Evolutionary conservation across 1,284 basidiomycete species (phyloP).

Genomic region (Ustilago cynodontis): DNA sequence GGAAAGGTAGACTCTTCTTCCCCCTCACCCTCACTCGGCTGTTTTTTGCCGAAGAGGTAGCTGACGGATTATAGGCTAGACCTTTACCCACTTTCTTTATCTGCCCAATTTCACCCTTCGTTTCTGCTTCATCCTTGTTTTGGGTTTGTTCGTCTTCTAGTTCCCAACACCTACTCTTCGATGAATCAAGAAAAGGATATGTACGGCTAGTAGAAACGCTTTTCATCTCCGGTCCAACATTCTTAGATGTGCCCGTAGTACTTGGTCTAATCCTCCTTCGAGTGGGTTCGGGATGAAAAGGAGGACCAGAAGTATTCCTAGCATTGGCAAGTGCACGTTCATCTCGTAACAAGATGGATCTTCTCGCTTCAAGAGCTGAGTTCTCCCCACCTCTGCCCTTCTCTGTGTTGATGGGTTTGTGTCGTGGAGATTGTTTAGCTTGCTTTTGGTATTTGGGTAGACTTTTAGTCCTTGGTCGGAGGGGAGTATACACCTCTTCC

Average conservation of each 20-base stretch:
- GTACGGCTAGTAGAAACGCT: not conserved
- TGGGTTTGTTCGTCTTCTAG: not conserved
- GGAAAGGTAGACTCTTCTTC: not conserved
- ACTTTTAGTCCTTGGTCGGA: not conserved
- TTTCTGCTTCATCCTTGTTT: not conserved
- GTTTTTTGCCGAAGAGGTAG: too few species aligned
- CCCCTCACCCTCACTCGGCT: not conserved
- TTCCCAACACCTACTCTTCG: not conserved
- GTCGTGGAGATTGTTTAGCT: not conserved
- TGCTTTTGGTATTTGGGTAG: not conserved
- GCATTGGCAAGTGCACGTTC: slow-evolving; percentile 12
- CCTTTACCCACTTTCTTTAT: slow-evolving; percentile 32
- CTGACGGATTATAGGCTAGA: slow-evolving; percentile 6
- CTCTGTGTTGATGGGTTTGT: not conserved
- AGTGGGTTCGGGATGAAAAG: not conserved
- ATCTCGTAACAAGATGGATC: slow-evolving; percentile 18
- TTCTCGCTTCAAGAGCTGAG: not conserved
- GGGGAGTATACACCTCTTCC: too few species aligned
- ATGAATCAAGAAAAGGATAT: not conserved
- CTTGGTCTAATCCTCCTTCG: not conserved
- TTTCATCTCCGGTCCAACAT: not conserved
- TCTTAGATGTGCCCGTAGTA: not conserved
- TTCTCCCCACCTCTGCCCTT: not conserved
- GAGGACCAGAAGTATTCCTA: slow-evolving; percentile 1
- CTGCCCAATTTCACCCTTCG: not conserved